Evolutionary conservation across 257 asterid genomes (phyloP).

Genomic region (Solanum bulbocastanum): DNA sequence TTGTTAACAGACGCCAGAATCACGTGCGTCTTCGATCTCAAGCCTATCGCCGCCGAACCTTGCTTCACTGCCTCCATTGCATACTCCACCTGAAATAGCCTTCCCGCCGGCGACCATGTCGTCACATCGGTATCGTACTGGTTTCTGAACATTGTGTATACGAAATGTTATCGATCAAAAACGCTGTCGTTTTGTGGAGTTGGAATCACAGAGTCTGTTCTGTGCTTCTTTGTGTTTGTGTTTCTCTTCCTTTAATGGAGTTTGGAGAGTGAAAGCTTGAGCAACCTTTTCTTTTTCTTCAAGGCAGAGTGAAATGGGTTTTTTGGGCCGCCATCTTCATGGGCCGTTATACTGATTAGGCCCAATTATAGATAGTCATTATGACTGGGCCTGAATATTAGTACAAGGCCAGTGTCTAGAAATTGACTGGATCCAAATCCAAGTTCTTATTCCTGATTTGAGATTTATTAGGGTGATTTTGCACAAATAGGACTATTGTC

Average conservation of each 20-base stretch:
- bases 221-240: neutral
- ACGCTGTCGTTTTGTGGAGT: neutral
- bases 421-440: neutral
- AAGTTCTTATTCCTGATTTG: neutral
- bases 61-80: slow-evolving; percentile 99
- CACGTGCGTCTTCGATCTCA: slow-evolving; percentile 91
- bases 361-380: neutral
- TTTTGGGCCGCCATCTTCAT: neutral
- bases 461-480: neutral
- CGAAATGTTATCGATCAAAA: neutral
- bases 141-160: slow-evolving; percentile 63
- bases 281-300: slow-evolving; percentile 40
- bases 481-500: neutral
- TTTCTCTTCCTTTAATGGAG: neutral
- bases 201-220: neutral
- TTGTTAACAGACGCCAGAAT: slow-evolving; percentile 82
- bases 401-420: neutral
- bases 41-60: slow-evolving; percentile 96
- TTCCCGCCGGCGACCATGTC: slow-evolving; percentile 98
- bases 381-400: neutral
- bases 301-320: slow-evolving; percentile 24
- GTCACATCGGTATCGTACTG: slow-evolving; percentile 99
- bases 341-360: neutral
- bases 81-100: slow-evolving; percentile 90
- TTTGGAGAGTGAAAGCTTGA: neutral